Percentiles rank a stretch among this genome's conserved stretches.
Conservation (phyloP, 2,329 filamentous ascomycete genomes). For the Escovopsis sp. region DNA sequence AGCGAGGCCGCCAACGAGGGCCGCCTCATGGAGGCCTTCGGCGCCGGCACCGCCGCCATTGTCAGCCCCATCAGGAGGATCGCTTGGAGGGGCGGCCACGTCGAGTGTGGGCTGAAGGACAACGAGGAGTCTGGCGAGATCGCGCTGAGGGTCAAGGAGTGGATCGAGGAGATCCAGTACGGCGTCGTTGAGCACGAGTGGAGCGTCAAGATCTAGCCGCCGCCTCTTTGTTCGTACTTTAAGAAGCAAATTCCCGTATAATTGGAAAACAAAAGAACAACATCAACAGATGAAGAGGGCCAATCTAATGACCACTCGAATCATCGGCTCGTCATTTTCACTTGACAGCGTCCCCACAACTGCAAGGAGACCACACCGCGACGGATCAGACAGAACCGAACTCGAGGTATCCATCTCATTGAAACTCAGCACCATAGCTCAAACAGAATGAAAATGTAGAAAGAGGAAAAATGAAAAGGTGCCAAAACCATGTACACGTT, state of each 20-base stretch:
- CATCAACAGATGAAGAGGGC: no score
- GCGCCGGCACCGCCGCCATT: slow-evolving; percentile 83
- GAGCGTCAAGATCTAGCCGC: slow-evolving; percentile 45
- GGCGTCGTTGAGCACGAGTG: slow-evolving; percentile 84
- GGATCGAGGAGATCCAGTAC: slow-evolving; percentile 94
- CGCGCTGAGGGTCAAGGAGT: slow-evolving; percentile 77
- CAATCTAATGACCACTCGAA: no score
- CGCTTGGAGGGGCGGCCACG: slow-evolving; percentile 67
- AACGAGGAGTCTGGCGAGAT: slow-evolving; percentile 79
- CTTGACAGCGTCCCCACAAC: no score
- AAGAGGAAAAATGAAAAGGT: slow-evolving; percentile 7
- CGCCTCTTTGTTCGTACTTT: not conserved
- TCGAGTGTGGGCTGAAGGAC: slow-evolving; percentile 71
- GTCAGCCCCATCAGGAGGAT: slow-evolving; percentile 84
- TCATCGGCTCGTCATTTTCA: no score
- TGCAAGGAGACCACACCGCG: no score
- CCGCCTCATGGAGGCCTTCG: slow-evolving; percentile 82
- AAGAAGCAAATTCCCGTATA: not conserved
- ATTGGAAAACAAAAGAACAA: no score
- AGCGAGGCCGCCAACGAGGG: slow-evolving; percentile 71
- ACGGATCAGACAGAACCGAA: no score
- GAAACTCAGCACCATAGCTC: not conserved
- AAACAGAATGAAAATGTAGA: not conserved
- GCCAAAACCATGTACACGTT: slow-evolving; percentile 20
- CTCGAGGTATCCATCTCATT: no score